Evolutionary conservation across 495 filamentous ascomycete species (phyloP), one percentile per base, ranked within the genome.

Genomic region (Penicillium salamii): DNA sequence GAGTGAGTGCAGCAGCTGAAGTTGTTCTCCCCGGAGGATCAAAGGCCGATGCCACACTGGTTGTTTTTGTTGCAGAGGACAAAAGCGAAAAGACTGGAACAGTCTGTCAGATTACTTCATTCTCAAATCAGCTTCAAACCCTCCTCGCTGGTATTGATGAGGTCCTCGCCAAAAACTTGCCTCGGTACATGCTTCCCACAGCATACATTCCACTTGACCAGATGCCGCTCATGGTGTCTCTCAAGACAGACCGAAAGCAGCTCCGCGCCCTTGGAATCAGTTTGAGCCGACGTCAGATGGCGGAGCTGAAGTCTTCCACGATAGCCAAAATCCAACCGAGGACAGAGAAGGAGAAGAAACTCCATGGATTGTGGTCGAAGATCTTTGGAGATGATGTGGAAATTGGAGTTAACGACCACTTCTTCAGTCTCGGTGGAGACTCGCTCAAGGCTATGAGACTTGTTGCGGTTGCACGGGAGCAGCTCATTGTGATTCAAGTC

Each of bases 241-340:
- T 71, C 0, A 82, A 82, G 57, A 74, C 65, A 1, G 75, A 82
- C 42, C 69, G 78, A 20, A 78, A 77, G 55, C 60, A 63, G 3
- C 64, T 81, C 12, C 46, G 46, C 13, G 34, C 26, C 26, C 23
- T 49, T 17, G 46, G 34, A 7, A 34, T 23, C 24, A 12, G 35
- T 11, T 13, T 42, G n/a, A 50, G 24, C 19, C 34, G 47, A 17
- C 28, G 29, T 13, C 26, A 28, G 19, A 21, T 50, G 20, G 37
- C 47, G 9, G 41, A 43, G 41, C 9, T 43, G 26, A 43, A 31
- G 28, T 20, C 11, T 1, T 43, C 41, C 26, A 43, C 41, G 5
- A 26, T 31, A 19, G 28, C 28, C 15, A 43, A 43, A 17, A 1
- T 43, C 6, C 14, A 15, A 21, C 41, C 41, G 1, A 24, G 28